A percentile compares a stretch with the other conserved stretches of the same genome.
Evolutionary conservation across 2,329 filamentous ascomycete genomes (phyloP).

Genomic region (Aspergillus latus): DNA sequence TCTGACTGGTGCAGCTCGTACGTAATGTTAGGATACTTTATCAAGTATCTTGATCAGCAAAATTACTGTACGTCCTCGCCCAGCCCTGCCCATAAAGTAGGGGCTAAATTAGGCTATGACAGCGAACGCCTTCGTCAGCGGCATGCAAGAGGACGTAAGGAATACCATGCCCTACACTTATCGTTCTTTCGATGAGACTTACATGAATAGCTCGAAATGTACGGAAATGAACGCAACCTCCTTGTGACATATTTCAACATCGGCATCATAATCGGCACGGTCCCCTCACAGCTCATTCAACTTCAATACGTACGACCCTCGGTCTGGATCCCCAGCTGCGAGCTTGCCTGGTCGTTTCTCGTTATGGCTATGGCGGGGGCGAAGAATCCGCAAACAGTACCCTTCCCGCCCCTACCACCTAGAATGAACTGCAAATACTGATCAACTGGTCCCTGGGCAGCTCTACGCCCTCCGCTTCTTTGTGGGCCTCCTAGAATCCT

Average conservation of each 20-base stretch:
- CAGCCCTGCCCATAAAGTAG: neutral
- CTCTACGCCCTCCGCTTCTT: slow-evolving; percentile 21
- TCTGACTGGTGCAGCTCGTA: no score
- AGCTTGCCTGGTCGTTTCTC: slow-evolving; percentile 41
- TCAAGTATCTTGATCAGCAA: no score
- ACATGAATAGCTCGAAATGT: neutral
- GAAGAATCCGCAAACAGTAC: neutral
- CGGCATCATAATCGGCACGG: neutral
- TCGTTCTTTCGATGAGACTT: no score
- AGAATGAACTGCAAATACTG: slow-evolving; percentile 6
- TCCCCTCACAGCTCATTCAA: neutral
- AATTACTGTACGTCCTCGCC: no score
- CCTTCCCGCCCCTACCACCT: neutral
- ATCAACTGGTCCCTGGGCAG: no score
- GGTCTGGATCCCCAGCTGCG: slow-evolving; percentile 43
- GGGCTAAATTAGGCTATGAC: neutral
- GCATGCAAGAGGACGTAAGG: slow-evolving; percentile 4
- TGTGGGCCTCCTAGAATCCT: slow-evolving; percentile 20
- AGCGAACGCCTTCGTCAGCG: slow-evolving; percentile 2
- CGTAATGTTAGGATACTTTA: no score
- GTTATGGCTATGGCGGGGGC: slow-evolving; percentile 41
- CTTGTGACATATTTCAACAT: neutral
- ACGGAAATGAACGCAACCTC: neutral
- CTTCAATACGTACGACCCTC: slow-evolving; percentile 6
- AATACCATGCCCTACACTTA: neutral